Evolutionary conservation across 257 asterid genomes (phyloP), one percentile per base, ranked within the genome.

Genomic region (Thymus mandschuricus): DNA sequence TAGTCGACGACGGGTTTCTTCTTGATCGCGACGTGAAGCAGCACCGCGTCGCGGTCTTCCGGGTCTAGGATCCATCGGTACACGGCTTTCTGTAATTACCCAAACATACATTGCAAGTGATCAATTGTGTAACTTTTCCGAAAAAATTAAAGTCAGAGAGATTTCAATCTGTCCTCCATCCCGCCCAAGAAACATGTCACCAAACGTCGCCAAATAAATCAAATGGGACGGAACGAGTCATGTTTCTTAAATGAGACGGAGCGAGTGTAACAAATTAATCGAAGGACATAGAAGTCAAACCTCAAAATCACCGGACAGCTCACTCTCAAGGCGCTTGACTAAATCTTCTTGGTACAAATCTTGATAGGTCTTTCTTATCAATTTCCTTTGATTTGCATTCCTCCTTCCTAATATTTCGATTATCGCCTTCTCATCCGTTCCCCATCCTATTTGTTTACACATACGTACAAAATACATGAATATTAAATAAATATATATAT

Each of bases 31-130:
- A 77, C 89, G 11, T 92, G 62, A 27, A 89, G 21, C 10, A 92
- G 35, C 5, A 87, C 87, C 0, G 92, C 92, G 38, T 89, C 92
- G 0, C 97, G 84, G 11, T 92, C 96, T 76, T 80, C 87, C 35
- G 88, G 93, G 30, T 92, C 98, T 56, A 87, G 7, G 27, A 85
- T 77, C 97, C 93, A 92, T n/a, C 92, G 80, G 48, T 81, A 92
- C 44, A 92, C 75, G 44, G 88, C 96, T 85, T 66, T 92, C 97
- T 89, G 64, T 13, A 58, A 1, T 41, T 41, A 2, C 10, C 13
- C 64, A 12, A 57, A 10, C 10, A 57, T 55, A 68, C 5, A 45
- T 43, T 21, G 21, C 21, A 21, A 21, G 51, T 5, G 5, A 28
- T 4, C 0, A 63, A 9, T 11, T 13, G 13, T 0, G 8, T 43